phyloP scores from a whole-genome alignment of 176 grass and related monocot species.

The Oryza australiensis region DNA sequence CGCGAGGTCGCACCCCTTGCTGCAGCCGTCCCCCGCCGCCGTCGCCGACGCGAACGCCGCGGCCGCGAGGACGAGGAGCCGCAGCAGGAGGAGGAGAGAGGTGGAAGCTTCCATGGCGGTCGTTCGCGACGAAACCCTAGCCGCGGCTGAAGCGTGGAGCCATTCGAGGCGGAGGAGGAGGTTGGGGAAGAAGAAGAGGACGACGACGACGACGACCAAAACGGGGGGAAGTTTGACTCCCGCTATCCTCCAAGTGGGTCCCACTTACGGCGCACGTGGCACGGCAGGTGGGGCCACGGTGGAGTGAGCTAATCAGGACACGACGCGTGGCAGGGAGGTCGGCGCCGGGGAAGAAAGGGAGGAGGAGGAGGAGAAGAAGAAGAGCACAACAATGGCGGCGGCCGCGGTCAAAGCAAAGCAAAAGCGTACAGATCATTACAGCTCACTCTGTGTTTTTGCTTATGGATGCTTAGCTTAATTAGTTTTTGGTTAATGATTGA shows the following conservation, averaged over 20 bases:
- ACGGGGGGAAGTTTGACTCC: not conserved
- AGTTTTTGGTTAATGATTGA: not conserved
- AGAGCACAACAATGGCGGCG: not conserved
- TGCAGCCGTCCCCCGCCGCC: constrained; percentile 34
- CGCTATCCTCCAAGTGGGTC: not conserved
- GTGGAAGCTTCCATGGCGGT: constrained; percentile 2
- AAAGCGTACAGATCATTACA: not conserved
- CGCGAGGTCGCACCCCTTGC: constrained; percentile 30
- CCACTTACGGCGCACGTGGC: not conserved
- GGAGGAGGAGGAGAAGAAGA: too few relatives aligned
- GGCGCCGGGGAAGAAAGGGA: not conserved
- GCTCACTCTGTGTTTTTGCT: too few relatives aligned
- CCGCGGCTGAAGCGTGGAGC: not conserved
- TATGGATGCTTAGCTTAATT: not conserved
- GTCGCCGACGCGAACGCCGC: not conserved
- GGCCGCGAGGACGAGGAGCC: not conserved
- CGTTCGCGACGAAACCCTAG: not conserved
- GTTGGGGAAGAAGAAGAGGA: not conserved
- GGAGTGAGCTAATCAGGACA: not conserved
- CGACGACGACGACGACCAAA: not conserved
- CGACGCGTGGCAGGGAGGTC: not conserved
- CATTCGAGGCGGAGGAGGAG: not conserved
- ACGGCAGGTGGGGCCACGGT: not conserved
- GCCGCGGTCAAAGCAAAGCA: not conserved
- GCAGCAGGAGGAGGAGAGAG: not conserved